phyloP scores from a whole-genome alignment of 2,329 filamentous ascomycete genomes.

The Sarocladium strictum region DNA sequence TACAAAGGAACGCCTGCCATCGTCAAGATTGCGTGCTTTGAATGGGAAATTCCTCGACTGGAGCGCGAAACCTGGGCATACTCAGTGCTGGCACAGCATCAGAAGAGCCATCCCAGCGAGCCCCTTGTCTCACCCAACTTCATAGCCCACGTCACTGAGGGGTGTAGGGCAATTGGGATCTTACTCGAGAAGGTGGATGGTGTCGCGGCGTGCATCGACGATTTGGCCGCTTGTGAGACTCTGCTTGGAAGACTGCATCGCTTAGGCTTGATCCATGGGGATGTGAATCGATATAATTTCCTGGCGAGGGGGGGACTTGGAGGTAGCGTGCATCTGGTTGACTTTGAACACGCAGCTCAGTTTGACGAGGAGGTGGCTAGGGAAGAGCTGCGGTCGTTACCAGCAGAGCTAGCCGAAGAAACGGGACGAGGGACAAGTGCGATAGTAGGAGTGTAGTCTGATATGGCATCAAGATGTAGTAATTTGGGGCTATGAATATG shows the following conservation, averaged over 20 bases:
- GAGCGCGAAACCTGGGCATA: constrained; percentile 24
- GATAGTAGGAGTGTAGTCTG: no score
- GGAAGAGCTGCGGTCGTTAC: no score
- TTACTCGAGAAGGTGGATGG: constrained; percentile 11
- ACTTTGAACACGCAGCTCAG: no score
- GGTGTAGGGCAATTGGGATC: constrained; percentile 10
- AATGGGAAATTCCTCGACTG: constrained; percentile 24
- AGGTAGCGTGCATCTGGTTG: no score
- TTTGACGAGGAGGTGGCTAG: no score
- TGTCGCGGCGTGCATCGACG: not conserved
- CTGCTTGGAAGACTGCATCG: constrained; percentile 8
- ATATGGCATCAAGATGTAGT: no score
- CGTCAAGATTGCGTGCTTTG: constrained; percentile 26
- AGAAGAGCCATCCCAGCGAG: no score
- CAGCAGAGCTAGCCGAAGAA: no score
- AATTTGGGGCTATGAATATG: no score
- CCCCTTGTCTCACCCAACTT: constrained; percentile 7
- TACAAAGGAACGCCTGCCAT: constrained; percentile 17
- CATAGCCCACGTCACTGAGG: constrained; percentile 10
- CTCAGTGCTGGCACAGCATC: constrained; percentile 13
- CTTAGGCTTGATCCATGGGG: constrained; percentile 10
- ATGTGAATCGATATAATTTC: constrained; percentile 10
- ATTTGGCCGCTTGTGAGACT: constrained; percentile 1
- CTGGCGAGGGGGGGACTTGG: no score
- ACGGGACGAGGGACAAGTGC: no score